Evolutionary conservation across 495 filamentous ascomycete species (phyloP).

Genomic region (Hypoxylon lenormandii): DNA sequence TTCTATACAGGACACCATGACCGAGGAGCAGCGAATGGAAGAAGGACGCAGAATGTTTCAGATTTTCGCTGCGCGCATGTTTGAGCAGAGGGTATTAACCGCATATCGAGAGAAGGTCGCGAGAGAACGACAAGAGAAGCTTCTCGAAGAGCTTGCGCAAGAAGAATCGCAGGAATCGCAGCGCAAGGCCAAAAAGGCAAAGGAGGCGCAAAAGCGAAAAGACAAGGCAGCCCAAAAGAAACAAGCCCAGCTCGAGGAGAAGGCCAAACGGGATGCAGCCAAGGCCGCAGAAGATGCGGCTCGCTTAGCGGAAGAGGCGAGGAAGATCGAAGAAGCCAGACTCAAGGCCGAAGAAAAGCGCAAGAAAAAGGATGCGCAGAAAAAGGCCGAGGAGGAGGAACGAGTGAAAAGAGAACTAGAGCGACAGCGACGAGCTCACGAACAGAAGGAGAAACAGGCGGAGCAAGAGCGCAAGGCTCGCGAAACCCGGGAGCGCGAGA

Average conservation of each 20-base stretch:
- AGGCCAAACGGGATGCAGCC: slow-evolving; percentile 83
- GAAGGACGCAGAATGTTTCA: slow-evolving; percentile 99
- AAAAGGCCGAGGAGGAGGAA: slow-evolving; percentile 89
- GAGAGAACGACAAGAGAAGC: slow-evolving; percentile 86
- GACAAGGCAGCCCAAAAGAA: slow-evolving; percentile 88
- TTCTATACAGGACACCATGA: slow-evolving; percentile 83
- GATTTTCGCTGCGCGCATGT: slow-evolving; percentile 99
- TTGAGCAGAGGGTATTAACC: slow-evolving; percentile 95
- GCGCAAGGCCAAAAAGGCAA: slow-evolving; percentile 90
- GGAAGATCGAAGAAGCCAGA: slow-evolving; percentile 81
- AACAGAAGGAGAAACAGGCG: slow-evolving; percentile 83
- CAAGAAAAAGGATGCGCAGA: slow-evolving; percentile 92
- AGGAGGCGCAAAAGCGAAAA: slow-evolving; percentile 91
- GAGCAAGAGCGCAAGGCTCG: slow-evolving; percentile 83
- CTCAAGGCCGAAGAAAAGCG: slow-evolving; percentile 86
- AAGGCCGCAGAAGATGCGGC: slow-evolving; percentile 91
- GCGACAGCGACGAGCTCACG: slow-evolving; percentile 78
- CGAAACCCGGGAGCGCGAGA: slow-evolving; percentile 75
- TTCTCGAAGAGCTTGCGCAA: slow-evolving; percentile 90
- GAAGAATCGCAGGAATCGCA: slow-evolving; percentile 79
- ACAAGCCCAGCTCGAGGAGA: slow-evolving; percentile 87
- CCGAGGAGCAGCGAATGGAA: slow-evolving; percentile 98
- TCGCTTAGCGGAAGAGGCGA: slow-evolving; percentile 77
- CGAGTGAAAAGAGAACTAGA: slow-evolving; percentile 81
- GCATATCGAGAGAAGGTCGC: slow-evolving; percentile 97